These are phyloP conservation scores for Fragilariopsis cylindrus DNA, from an alignment of 108 stramenopile species.

Conservation along the genomic window DNA sequence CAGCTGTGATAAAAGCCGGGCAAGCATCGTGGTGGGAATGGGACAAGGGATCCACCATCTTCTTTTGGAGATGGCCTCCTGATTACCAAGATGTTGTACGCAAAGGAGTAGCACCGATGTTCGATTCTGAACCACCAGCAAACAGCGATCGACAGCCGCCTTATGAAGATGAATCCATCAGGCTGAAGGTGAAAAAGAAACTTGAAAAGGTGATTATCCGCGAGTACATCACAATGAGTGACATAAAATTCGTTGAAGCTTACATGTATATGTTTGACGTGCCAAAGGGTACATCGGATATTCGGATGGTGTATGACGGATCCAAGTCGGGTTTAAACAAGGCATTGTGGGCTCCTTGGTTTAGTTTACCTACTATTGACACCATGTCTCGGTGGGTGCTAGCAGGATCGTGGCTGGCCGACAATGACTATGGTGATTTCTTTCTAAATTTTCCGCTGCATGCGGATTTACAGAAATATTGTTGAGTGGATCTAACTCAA, in stretches of 20 bases:
- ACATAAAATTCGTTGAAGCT: neutral
- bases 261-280: conserved; percentile 1
- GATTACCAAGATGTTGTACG: neutral
- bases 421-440: conserved; percentile 50
- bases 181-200: neutral
- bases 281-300: neutral
- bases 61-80: neutral
- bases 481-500: conserved; percentile 40
- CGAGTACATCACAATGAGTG: neutral
- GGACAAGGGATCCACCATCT: neutral
- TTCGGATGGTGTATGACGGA: neutral
- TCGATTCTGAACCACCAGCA: neutral
- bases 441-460: conserved; percentile 52
- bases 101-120: neutral
- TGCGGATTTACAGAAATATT: too few relatives aligned
- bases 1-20: neutral
- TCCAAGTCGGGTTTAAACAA: conserved; percentile 32
- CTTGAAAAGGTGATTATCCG: neutral
- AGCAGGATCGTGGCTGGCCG: conserved; percentile 26
- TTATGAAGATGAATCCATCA: neutral
- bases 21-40: neutral
- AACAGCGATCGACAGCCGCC: neutral
- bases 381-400: conserved; percentile 14
- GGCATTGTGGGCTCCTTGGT: conserved; percentile 38
- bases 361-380: conserved; percentile 30